Percentiles rank a stretch among this genome's conserved stretches.
These are phyloP conservation scores for Arthrinium puccinioides DNA, from an alignment of 2,329 filamentous ascomycete species.

Conservation along the genomic window DNA sequence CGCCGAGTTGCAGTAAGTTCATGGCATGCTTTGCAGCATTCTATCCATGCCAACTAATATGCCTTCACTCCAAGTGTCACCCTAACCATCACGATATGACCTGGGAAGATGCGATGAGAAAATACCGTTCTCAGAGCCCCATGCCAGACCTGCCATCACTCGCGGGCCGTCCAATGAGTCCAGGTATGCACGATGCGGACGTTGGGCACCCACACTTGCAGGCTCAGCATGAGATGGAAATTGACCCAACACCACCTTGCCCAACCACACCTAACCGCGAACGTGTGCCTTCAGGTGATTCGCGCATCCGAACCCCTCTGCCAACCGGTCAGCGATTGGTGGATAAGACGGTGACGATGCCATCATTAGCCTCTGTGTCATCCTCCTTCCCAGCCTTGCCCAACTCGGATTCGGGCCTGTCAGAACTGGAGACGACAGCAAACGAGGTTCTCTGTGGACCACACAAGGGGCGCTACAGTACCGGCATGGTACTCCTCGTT, in stretches of 20 bases:
- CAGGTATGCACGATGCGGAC: conserved; percentile 26
- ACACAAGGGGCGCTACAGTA: conserved; percentile 44
- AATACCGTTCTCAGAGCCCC: conserved; percentile 47
- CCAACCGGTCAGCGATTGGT: conserved; percentile 48
- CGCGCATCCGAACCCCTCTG: conserved; percentile 47
- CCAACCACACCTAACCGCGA: conserved; percentile 22
- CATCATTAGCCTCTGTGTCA: conserved; percentile 17
- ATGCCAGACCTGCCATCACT: conserved; percentile 41
- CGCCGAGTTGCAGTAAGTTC: conserved; percentile 43
- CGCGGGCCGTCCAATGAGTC: conserved; percentile 38
- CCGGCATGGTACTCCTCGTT: conserved; percentile 45
- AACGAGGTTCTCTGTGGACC: conserved; percentile 42
- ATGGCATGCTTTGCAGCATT: too few relatives aligned
- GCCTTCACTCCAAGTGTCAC: conserved; percentile 38
- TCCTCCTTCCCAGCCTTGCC: conserved; percentile 27
- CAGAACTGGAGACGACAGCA: conserved; percentile 44
- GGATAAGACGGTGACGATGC: conserved; percentile 39
- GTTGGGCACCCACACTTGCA: conserved; percentile 33
- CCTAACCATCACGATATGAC: conserved; percentile 54
- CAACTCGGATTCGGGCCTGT: conserved; percentile 42
- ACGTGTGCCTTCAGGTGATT: conserved; percentile 36
- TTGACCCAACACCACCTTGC: conserved; percentile 34
- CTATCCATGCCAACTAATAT: too few relatives aligned
- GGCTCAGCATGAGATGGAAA: conserved; percentile 47
- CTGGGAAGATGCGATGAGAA: conserved; percentile 50